A percentile compares a stretch with the other conserved stretches of the same genome.
Conservation (phyloP, 345 rosid genomes). For the Syzygium grande region DNA sequence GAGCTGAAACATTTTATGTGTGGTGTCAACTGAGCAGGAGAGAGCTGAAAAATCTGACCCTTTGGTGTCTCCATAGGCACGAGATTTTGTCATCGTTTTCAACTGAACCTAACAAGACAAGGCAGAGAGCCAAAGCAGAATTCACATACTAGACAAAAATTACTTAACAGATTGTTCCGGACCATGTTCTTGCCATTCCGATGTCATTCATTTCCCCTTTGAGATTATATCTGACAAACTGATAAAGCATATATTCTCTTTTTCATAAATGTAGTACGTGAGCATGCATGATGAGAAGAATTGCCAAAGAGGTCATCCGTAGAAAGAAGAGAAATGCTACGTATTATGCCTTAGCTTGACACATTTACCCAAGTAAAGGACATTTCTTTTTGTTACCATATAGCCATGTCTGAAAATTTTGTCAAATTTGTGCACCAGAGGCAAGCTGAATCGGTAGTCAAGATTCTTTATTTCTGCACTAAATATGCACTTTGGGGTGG, state of each 20-base stretch:
- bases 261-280: not conserved
- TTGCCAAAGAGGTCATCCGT: not conserved
- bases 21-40: no score
- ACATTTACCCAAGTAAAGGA: not conserved
- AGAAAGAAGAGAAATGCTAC: not conserved
- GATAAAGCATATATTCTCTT: not conserved
- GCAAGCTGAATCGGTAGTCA: not conserved
- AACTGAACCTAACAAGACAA: not conserved
- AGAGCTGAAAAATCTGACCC: not conserved
- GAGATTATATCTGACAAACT: not conserved
- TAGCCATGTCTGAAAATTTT: not conserved
- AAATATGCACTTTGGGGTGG: not conserved
- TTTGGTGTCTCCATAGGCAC: not conserved
- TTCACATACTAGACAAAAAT: not conserved
- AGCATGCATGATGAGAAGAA: not conserved
- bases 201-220: not conserved
- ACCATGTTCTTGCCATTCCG: not conserved
- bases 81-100: not conserved
- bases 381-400: not conserved
- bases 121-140: not conserved
- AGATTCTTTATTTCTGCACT: not conserved
- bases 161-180: not conserved
- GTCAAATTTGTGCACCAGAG: not conserved
- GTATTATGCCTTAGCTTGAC: not conserved
- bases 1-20: conserved; percentile 13